These are phyloP conservation scores for Glutinoglossum americanum DNA, from an alignment of 495 filamentous ascomycete genomes.

Conservation along the genomic window DNA sequence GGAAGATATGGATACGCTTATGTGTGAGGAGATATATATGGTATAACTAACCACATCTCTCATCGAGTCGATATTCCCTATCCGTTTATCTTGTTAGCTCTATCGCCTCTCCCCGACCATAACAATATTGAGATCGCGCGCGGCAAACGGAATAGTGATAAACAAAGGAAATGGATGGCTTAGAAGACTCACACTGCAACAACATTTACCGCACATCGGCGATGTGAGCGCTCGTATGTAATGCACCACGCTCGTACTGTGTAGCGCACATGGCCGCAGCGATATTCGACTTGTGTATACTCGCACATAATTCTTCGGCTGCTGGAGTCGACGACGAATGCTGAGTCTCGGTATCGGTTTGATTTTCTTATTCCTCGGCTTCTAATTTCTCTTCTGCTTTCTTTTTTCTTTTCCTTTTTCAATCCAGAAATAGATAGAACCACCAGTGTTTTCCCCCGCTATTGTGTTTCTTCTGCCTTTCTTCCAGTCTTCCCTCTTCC, in stretches of 20 bases:
- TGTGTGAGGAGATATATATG: too few species aligned
- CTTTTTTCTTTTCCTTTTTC: neutral
- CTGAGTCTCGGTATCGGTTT: neutral
- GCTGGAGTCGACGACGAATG: neutral
- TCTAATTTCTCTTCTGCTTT: neutral
- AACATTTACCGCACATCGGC: slow-evolving; percentile 25
- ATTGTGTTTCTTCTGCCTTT: too few species aligned
- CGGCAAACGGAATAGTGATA: neutral
- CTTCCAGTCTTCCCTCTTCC: too few species aligned
- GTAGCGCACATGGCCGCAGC: slow-evolving; percentile 27
- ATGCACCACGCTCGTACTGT: slow-evolving; percentile 31
- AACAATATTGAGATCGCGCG: too few species aligned
- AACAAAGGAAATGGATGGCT: neutral
- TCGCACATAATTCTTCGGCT: slow-evolving; percentile 25
- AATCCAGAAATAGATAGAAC: too few species aligned
- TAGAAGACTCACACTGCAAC: slow-evolving; percentile 21
- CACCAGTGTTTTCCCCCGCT: too few species aligned
- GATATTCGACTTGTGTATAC: slow-evolving; percentile 28
- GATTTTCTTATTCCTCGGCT: neutral
- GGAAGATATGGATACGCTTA: neutral
- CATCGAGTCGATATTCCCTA: neutral
- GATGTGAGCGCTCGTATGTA: slow-evolving; percentile 24
- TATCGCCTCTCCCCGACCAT: too few species aligned
- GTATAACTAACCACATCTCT: neutral
- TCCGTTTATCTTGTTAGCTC: neutral